These are phyloP conservation scores for Xylaria palmicola DNA, from an alignment of 495 filamentous ascomycete species.

Conservation along the genomic window DNA sequence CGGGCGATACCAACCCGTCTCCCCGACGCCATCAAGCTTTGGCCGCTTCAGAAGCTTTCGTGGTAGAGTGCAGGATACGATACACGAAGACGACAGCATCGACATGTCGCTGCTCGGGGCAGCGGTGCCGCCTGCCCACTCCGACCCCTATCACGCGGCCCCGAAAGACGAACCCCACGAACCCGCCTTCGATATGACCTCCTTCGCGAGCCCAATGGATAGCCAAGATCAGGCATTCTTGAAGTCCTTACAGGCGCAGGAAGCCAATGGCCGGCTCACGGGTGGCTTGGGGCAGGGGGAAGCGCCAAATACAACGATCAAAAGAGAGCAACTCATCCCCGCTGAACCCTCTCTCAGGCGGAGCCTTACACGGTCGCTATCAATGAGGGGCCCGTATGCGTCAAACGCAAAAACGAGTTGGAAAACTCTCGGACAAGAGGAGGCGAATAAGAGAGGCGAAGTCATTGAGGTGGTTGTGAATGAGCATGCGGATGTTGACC, in stretches of 20 bases:
- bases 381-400: constrained; percentile 23
- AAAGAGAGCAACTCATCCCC: constrained; percentile 41
- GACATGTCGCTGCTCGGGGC: constrained; percentile 39
- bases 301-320: constrained; percentile 37
- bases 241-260: constrained; percentile 40
- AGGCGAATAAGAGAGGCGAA: constrained; percentile 52
- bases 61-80: constrained; percentile 34
- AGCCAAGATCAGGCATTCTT: constrained; percentile 39
- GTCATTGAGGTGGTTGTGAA: constrained; percentile 53
- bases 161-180: constrained; percentile 18
- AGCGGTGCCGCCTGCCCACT: constrained; percentile 33
- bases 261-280: constrained; percentile 46
- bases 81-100: constrained; percentile 46
- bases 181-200: constrained; percentile 39
- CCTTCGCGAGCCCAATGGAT: constrained; percentile 36
- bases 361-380: constrained; percentile 37
- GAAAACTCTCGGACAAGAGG: constrained; percentile 45
- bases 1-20: constrained; percentile 38
- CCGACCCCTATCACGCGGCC: constrained; percentile 17
- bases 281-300: constrained; percentile 50
- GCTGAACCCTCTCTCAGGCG: constrained; percentile 30
- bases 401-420: constrained; percentile 32
- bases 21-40: constrained; percentile 18
- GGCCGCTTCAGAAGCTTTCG: constrained; percentile 28
- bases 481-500: constrained; percentile 28